phyloP scores from a whole-genome alignment of 1,284 basidiomycete species.

The Sphaerobolus stellatus region DNA sequence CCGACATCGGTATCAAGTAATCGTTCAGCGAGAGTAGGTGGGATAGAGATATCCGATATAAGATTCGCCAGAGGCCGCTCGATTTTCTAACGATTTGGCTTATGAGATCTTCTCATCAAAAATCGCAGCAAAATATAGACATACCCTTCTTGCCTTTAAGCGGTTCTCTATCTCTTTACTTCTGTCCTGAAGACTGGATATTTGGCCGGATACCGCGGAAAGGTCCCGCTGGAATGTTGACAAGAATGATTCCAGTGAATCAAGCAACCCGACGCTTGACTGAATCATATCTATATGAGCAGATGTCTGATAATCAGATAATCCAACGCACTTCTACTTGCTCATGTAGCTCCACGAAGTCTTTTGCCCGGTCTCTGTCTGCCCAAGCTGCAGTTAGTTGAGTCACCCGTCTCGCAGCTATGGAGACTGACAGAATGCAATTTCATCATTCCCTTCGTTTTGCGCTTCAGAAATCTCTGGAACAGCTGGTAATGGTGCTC shows the following conservation, averaged over 20 bases:
- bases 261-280: constrained; percentile 76
- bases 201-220: constrained; percentile 91
- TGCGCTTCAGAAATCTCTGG: background rate
- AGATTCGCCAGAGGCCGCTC: constrained; percentile 84
- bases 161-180: constrained; percentile 88
- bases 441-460: constrained; percentile 5
- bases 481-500: background rate
- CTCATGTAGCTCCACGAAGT: constrained; percentile 80
- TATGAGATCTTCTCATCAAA: background rate
- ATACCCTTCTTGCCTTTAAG: constrained; percentile 78
- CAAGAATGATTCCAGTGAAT: constrained; percentile 85
- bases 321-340: constrained; percentile 60
- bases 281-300: constrained; percentile 31
- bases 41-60: constrained; percentile 77
- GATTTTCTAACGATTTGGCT: constrained; percentile 60
- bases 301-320: constrained; percentile 9
- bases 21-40: constrained; percentile 74
- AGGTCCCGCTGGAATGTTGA: constrained; percentile 95
- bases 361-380: constrained; percentile 49
- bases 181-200: constrained; percentile 87
- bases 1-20: constrained; percentile 84
- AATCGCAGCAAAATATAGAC: constrained; percentile 23
- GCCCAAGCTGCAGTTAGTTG: too few relatives aligned
- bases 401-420: too few relatives aligned
- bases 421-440: constrained; percentile 3